Evolutionary conservation across 805 yeast genomes (phyloP), one percentile per base, ranked within the genome.

Genomic region (Suhomyces canberraensis): DNA sequence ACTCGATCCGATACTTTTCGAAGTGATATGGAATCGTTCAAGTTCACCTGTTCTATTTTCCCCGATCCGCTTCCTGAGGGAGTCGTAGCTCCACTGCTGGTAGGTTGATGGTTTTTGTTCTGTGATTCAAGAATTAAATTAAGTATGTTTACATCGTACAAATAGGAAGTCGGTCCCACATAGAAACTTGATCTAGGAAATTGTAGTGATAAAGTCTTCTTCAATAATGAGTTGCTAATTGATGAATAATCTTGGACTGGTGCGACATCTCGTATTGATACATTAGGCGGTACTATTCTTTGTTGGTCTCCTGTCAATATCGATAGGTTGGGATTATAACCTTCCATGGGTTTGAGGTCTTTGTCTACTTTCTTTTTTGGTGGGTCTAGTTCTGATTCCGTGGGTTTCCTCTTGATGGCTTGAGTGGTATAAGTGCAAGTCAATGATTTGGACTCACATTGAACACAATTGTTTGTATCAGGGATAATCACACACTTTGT

Each of bases 111-210:
- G 29, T 31, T 32, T 18, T 47, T 36, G 29, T 51, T 54, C 40
- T 60, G 69, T 11, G 66, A 41, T 20, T 58, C 64, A 18, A 66
- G 75, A 24, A 87, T 77, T 27, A 75, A 64, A 41, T 84, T 81
- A 15, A 91, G 66, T 17, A 91, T 69, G 11, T 76, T 71, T 17
- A 77, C 69, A 56, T 91, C 98, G 54, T 81, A 87, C 19, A 85
- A 72, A 13, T 61, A 64, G 1, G 96, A 88, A 0, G 95, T 84
- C 1, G 95, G 81, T 1, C 98, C 97, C 15, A 90, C 81, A 50
- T 79, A 84, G 51, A 87, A 87, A 14, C 95, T 83, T 0, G 96
- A 88, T 39, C 96, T 67, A 1, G 98, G 96, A 50, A 81, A 87
- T 54, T 88, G 96, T 15, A 86, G 61, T n/a, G 85, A 75, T 21